Evolutionary conservation across 306 rosid species (phyloP), one percentile per base, ranked within the genome.

Genomic region (Potentilla sterilis): DNA sequence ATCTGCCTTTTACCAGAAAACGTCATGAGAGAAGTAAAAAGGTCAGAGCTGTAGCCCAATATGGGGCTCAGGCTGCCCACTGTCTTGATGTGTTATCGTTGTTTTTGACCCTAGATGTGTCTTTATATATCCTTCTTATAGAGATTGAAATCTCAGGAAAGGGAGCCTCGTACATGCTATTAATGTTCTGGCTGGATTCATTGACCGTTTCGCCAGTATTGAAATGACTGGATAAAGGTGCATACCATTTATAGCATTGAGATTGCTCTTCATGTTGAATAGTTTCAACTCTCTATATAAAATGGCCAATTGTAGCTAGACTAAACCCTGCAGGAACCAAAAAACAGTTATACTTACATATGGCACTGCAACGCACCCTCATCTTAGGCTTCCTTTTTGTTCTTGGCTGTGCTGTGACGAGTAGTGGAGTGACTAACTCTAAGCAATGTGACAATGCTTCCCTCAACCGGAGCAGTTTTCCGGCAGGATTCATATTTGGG

Each of bases 391-490:
- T 80, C n/a, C 47, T 62, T 2, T 2, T 80, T 18, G 41, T 84
- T 64, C 63, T 44, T n/a, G 52, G 41, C 28, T 62, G 12, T 19
- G 46, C 22, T 24, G 37, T 2, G 61, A 69, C 34, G 32, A 22
- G 47, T 59, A 55, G 70, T 0, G 69, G 34, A 21, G 44, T 48
- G 2, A 71, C 7, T 24, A 58, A 11, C 41, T 13, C 62, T 0
- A 6, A 81, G 61, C 18, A 76, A 62, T 11, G 42, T 21, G 82
- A 76, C 4, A 40, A 69, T 70, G 55, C 78, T 48, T 58, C 77
- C 0, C 67, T 87, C 40, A 83, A 83, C 38, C 80, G 89, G 7
- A 75, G 22, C 14, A 80, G 79, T 54, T 87, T 85, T 65, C 88
- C 88, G 16, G 37, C 44, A 11, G 69, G 69, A 7, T 69, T 69